Conservation (phyloP, 2,329 filamentous ascomycete genomes). For the Cercospora nicotianae region DNA sequence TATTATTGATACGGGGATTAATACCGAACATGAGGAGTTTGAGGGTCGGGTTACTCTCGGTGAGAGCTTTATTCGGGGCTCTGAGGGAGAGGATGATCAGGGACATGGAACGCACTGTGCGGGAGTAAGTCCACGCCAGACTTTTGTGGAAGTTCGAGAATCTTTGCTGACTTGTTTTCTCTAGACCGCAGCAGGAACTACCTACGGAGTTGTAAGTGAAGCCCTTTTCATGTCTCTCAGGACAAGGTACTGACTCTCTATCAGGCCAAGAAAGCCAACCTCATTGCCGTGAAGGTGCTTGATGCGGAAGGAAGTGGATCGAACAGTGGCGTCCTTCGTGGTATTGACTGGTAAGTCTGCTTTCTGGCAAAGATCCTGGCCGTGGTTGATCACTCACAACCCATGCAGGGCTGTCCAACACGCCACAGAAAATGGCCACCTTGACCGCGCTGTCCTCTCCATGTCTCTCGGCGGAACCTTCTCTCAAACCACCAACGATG, state of each 20-base stretch:
- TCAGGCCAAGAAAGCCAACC: slow-evolving; percentile 44
- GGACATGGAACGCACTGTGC: slow-evolving; percentile 76
- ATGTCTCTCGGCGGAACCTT: slow-evolving; percentile 46
- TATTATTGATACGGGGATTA: slow-evolving; percentile 31
- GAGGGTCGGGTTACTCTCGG: slow-evolving; percentile 37
- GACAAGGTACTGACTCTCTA: too few relatives aligned
- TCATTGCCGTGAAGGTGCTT: slow-evolving; percentile 54
- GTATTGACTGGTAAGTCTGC: slow-evolving; percentile 44
- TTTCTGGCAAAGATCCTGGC: background rate
- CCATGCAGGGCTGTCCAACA: slow-evolving; percentile 38
- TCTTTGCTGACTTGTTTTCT: background rate
- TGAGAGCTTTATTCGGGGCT: slow-evolving; percentile 33
- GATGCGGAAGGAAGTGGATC: slow-evolving; percentile 47
- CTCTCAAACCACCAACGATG: slow-evolving; percentile 41
- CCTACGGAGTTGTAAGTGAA: slow-evolving; percentile 55
- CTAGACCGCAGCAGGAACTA: slow-evolving; percentile 63
- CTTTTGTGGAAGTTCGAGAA: background rate
- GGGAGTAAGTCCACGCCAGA: slow-evolving; percentile 47
- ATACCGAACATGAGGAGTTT: slow-evolving; percentile 37
- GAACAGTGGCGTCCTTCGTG: slow-evolving; percentile 48
- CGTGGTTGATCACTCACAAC: background rate
- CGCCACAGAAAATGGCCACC: slow-evolving; percentile 76
- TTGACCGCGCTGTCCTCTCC: slow-evolving; percentile 47
- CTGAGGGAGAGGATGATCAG: slow-evolving; percentile 49
- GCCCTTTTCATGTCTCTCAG: too few relatives aligned